Evolutionary conservation across 2,329 filamentous ascomycete genomes (phyloP), one percentile per base, ranked within the genome.

Genomic region (Aureobasidium leucospermi): DNA sequence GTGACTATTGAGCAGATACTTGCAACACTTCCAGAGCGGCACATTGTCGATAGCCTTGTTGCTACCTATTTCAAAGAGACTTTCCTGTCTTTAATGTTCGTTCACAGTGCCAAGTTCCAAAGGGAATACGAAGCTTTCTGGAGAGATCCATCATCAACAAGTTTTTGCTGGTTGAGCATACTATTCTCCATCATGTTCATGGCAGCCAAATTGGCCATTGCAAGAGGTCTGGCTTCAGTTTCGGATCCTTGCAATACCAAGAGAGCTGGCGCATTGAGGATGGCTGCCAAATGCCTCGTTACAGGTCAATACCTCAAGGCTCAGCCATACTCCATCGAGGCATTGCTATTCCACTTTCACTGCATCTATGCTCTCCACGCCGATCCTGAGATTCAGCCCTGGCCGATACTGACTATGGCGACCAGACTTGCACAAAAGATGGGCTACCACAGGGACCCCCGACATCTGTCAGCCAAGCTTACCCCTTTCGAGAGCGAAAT

Each of bases 401-500:
- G 60, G 60, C 43, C 53, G 4, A 34, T 58, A 6, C 31, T 58
- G 11, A 56, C 52, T 1, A 58, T 61, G 43, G 47, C 53, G 2
- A 56, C 53, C 7, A 34, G 56, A 42, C 41, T 63, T 16, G 61
- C 61, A 4, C 48, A 60, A 15, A 56, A 48, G 11, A 49, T 60
- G 42, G 61, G 61, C 3, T 63, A 63, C 32, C 61, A 63, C 23
- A 47, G 60, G 16, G 61, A 63, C 28, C 59, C 61, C 4, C 23
- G 7, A 29, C 55, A 61, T 29, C 19, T 61, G 13, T 41, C 52
- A 8, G 13, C 31, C 6, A 60, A n/a, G 11, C 53, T 63, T 2
- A 41, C 60, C 4, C 56, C 60, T 4, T 63, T 63, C 39, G 55
- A 61, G 11, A 52, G 60, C 16, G 61, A 63, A 36, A 63, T 63